A percentile compares a stretch with the other conserved stretches of the same genome.
Conservation (phyloP, 2,329 filamentous ascomycete genomes). For the Colletotrichum spinosum region DNA sequence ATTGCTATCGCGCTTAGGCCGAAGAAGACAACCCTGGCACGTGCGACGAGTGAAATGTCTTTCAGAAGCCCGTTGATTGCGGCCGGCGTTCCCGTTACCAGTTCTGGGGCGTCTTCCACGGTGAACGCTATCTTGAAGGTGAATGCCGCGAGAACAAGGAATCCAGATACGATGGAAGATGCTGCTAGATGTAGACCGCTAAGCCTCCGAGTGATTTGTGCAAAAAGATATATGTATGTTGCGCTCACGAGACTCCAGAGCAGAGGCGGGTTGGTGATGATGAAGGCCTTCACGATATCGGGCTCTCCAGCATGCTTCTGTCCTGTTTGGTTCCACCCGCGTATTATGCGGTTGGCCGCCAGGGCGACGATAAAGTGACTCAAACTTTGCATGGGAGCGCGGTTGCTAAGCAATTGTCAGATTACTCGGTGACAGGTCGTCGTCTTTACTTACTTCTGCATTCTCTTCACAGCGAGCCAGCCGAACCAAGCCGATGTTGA, state of each 20-base stretch:
- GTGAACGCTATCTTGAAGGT: slow-evolving; percentile 94
- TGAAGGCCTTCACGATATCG: slow-evolving; percentile 82
- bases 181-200: slow-evolving; percentile 55
- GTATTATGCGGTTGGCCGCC: slow-evolving; percentile 71
- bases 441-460: slow-evolving; percentile 49
- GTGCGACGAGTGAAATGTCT: slow-evolving; percentile 58
- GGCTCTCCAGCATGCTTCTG: slow-evolving; percentile 94
- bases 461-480: slow-evolving; percentile 61
- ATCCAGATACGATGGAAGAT: slow-evolving; percentile 53
- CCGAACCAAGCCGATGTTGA: slow-evolving; percentile 76
- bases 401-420: slow-evolving; percentile 13
- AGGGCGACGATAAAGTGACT: slow-evolving; percentile 58
- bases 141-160: slow-evolving; percentile 67
- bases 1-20: slow-evolving; percentile 54
- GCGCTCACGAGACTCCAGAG: slow-evolving; percentile 81
- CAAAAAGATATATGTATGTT: slow-evolving; percentile 73
- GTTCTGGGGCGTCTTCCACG: slow-evolving; percentile 86
- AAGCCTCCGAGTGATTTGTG: slow-evolving; percentile 57
- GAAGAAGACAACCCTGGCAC: slow-evolving; percentile 63
- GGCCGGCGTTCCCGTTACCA: slow-evolving; percentile 65
- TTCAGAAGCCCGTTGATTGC: slow-evolving; percentile 54
- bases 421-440: no score
- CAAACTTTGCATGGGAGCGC: slow-evolving; percentile 2
- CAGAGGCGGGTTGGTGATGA: slow-evolving; percentile 70
- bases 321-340: slow-evolving; percentile 96